A percentile compares a stretch with the other conserved stretches of the same genome.
phyloP scores from a whole-genome alignment of 1,284 basidiomycete genomes.

The Thecaphora thlaspeos region DNA sequence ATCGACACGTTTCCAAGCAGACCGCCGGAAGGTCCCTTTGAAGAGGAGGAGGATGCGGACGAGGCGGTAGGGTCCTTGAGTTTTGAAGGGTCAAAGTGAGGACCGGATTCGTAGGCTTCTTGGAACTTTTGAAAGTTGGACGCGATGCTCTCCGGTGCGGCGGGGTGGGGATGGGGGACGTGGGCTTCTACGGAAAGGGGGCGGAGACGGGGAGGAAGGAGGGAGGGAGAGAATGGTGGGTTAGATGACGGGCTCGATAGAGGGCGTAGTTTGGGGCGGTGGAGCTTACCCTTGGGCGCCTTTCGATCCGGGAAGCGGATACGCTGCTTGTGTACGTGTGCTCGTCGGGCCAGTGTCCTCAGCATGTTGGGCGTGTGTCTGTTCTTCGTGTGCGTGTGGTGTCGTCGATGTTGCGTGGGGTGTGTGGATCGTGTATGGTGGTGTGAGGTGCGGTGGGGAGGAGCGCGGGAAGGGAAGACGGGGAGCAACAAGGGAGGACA shows the following conservation, averaged over 20 bases:
- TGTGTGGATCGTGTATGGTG: too few species aligned
- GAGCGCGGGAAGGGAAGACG: too few species aligned
- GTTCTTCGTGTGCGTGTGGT: too few species aligned
- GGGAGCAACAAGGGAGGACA: too few species aligned
- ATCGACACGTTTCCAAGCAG: slow-evolving; percentile 13
- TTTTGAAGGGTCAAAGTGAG: slow-evolving; percentile 54
- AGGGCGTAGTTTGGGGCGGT: background rate
- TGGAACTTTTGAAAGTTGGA: slow-evolving; percentile 48
- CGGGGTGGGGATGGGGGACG: slow-evolving; percentile 52
- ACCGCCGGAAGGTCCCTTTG: background rate
- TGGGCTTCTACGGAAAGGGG: slow-evolving; percentile 25
- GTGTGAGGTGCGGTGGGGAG: too few species aligned
- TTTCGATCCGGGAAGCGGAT: slow-evolving; percentile 49
- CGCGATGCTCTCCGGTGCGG: slow-evolving; percentile 43
- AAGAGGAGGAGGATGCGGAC: background rate
- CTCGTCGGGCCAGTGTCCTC: slow-evolving; percentile 36
- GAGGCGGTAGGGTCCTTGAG: slow-evolving; percentile 12
- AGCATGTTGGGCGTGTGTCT: slow-evolving; percentile 20
- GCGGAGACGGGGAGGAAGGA: background rate
- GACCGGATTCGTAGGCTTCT: slow-evolving; percentile 44
- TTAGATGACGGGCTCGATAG: background rate
- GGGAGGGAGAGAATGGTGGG: background rate
- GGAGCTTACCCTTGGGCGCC: slow-evolving; percentile 34
- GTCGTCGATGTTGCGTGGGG: too few species aligned
- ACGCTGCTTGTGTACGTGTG: slow-evolving; percentile 40